phyloP scores from a whole-genome alignment of 305 asterid genomes.

The Rubia balearica region DNA sequence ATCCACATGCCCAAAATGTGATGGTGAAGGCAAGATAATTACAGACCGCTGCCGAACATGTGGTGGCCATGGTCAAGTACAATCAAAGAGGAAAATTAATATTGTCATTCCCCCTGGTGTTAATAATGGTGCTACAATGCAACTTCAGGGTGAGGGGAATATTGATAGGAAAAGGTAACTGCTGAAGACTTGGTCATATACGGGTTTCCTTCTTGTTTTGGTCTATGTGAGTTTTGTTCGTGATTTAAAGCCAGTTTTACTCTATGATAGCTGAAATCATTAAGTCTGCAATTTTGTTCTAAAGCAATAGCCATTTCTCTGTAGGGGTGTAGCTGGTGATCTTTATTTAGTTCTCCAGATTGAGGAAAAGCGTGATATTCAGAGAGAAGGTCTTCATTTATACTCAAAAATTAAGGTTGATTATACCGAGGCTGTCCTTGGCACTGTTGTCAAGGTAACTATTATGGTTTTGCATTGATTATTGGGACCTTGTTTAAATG shows the following conservation, averaged over 20 bases:
- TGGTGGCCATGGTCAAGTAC: slow-evolving; percentile 62
- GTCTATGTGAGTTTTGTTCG: not conserved
- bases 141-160: slow-evolving; percentile 83
- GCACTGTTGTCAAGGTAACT: slow-evolving; percentile 68
- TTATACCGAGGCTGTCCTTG: slow-evolving; percentile 85
- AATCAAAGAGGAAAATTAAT: slow-evolving; percentile 50
- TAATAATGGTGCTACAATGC: slow-evolving; percentile 72
- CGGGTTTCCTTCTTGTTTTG: not conserved
- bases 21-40: slow-evolving; percentile 76
- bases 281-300: not conserved
- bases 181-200: slow-evolving; percentile 11
- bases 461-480: not conserved
- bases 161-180: slow-evolving; percentile 63
- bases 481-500: not conserved
- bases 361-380: slow-evolving; percentile 59
- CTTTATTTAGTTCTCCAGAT: slow-evolving; percentile 66
- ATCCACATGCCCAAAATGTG: slow-evolving; percentile 74
- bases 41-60: slow-evolving; percentile 71
- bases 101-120: slow-evolving; percentile 83
- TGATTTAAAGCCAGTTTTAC: not conserved
- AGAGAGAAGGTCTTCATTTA: slow-evolving; percentile 77
- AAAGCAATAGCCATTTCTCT: slow-evolving; percentile 4
- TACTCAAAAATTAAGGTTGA: slow-evolving; percentile 68
- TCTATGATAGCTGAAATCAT: not conserved
- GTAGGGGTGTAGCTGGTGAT: slow-evolving; percentile 76